These are phyloP conservation scores for Chrysanthemum makinoi DNA, from an alignment of 129 eudicot species.

Conservation along the genomic window DNA sequence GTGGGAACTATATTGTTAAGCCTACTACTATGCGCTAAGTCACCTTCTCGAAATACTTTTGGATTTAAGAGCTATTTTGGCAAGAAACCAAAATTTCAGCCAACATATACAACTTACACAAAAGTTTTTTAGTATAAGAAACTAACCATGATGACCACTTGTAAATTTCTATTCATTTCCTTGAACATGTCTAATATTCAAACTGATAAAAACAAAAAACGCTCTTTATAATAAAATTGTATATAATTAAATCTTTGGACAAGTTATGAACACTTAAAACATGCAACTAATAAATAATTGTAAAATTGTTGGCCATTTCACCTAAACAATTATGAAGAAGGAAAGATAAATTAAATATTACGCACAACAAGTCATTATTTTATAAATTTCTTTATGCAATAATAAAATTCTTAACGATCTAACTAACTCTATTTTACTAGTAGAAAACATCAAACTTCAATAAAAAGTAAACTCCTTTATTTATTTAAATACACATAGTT, in stretches of 20 bases:
- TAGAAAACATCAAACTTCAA: constrained; percentile 17
- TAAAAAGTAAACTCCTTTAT: constrained; percentile 12
- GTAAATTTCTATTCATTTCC: constrained; percentile 13
- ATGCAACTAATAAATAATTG: constrained; percentile 3
- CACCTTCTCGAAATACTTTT: neutral
- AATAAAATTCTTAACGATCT: constrained; percentile 6
- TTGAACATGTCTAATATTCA: constrained; percentile 22
- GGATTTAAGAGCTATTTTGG: neutral
- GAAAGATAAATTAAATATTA: neutral
- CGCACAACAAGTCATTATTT: constrained; percentile 6
- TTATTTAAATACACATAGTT: constrained; percentile 8
- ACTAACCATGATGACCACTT: constrained; percentile 31
- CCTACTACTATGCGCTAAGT: neutral
- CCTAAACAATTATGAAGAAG: neutral
- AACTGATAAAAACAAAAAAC: constrained; percentile 4
- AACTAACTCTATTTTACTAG: constrained; percentile 26
- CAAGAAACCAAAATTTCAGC: neutral
- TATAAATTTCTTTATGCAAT: neutral
- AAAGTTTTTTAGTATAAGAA: constrained; percentile 11
- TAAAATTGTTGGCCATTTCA: constrained; percentile 19
- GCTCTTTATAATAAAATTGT: neutral
- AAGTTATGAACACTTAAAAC: constrained; percentile 13
- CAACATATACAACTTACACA: neutral
- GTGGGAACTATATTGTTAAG: no score
- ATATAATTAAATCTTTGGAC: no score